phyloP scores from a whole-genome alignment of 164 flowering plant species.

The Aristolochia fimbriata region DNA sequence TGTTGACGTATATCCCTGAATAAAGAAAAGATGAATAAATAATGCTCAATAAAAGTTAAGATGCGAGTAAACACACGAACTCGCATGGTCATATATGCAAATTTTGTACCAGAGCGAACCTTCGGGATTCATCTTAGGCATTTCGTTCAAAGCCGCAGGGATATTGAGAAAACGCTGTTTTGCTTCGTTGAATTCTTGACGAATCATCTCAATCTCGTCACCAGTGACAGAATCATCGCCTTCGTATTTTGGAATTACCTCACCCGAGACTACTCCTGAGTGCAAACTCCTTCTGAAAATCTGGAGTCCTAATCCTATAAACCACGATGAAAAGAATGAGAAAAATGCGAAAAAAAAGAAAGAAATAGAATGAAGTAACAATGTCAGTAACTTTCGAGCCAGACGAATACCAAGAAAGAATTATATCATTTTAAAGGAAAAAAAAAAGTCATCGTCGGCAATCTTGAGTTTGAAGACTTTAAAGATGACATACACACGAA shows the following conservation, averaged over 20 bases:
- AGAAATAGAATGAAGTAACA: too few species aligned
- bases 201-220: constrained; percentile 41
- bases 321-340: not conserved
- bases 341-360: too few species aligned
- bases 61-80: not conserved
- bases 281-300: constrained; percentile 13
- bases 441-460: too few species aligned
- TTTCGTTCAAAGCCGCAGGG: constrained; percentile 57
- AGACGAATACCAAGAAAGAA: too few species aligned
- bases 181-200: constrained; percentile 43
- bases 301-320: constrained; percentile 20
- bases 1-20: constrained; percentile 83
- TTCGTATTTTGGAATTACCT: constrained; percentile 12
- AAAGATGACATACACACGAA: too few species aligned
- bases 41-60: not conserved
- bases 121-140: constrained; percentile 84
- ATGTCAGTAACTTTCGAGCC: too few species aligned
- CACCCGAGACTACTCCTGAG: constrained; percentile 10
- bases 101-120: too few species aligned
- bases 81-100: not conserved
- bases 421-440: too few species aligned
- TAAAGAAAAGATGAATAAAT: not conserved
- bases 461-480: too few species aligned
- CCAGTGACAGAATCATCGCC: constrained; percentile 13
- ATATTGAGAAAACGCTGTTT: constrained; percentile 52